Evolutionary conservation across 83 land plant genomes (phyloP).

Genomic region (Isoetes engelmannii): DNA sequence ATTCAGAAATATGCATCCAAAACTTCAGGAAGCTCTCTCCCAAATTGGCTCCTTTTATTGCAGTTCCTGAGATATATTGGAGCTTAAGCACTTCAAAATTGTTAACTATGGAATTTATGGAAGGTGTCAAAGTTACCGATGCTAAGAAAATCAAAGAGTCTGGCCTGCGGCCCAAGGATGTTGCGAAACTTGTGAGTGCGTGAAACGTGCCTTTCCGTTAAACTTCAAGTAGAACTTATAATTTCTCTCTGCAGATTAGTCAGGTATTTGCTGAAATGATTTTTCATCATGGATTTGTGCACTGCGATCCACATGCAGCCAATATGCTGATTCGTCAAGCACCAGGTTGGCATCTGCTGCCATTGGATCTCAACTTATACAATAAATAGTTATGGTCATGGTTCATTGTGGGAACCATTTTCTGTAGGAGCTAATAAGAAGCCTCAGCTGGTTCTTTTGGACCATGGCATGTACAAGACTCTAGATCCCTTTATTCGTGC

Average conservation of each 20-base stretch:
- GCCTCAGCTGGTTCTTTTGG: slow-evolving; percentile 84
- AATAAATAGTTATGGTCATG: too few relatives aligned
- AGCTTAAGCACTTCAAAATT: slow-evolving; percentile 62
- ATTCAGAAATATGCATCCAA: slow-evolving; percentile 59
- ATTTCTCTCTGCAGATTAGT: slow-evolving; percentile 48
- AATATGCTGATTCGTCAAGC: slow-evolving; percentile 73
- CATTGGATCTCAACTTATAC: too few relatives aligned
- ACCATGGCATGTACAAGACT: slow-evolving; percentile 90
- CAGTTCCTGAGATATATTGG: slow-evolving; percentile 78
- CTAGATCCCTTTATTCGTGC: slow-evolving; percentile 57
- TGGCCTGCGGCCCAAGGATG: slow-evolving; percentile 65
- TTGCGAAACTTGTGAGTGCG: slow-evolving; percentile 63
- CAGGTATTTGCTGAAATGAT: slow-evolving; percentile 94
- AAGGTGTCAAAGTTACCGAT: slow-evolving; percentile 80
- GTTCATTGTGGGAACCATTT: too few relatives aligned
- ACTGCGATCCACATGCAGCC: slow-evolving; percentile 99
- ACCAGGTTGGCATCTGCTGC: slow-evolving; percentile 25
- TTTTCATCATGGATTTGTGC: slow-evolving; percentile 96
- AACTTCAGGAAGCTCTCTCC: slow-evolving; percentile 81
- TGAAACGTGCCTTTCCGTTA: neutral
- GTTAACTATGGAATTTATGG: slow-evolving; percentile 90
- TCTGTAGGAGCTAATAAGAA: slow-evolving; percentile 27
- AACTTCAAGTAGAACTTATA: neutral
- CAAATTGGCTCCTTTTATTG: slow-evolving; percentile 54
- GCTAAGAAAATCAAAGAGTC: slow-evolving; percentile 54